Evolutionary conservation across 768 basidiomycete species (phyloP).

Genomic region (Pleurotus platypus): DNA sequence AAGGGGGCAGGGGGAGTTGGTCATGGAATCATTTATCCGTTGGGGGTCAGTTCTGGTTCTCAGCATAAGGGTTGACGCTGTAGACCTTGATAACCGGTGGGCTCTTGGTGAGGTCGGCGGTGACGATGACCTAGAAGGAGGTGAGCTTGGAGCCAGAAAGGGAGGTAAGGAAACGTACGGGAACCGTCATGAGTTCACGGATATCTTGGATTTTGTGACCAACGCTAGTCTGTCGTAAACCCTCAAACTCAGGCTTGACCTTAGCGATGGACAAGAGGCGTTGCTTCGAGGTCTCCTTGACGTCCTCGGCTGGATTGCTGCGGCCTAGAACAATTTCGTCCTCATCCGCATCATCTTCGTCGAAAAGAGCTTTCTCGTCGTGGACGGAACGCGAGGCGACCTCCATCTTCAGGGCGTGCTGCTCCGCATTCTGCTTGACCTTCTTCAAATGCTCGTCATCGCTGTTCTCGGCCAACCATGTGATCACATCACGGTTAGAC

Average conservation of each 20-base stretch:
- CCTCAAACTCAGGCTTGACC: slow-evolving; percentile 78
- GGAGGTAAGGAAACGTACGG: slow-evolving; percentile 48
- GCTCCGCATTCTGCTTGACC: slow-evolving; percentile 89
- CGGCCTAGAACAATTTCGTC: slow-evolving; percentile 82
- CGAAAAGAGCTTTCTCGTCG: slow-evolving; percentile 85
- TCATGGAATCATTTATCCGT: too few species aligned
- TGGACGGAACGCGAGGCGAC: slow-evolving; percentile 80
- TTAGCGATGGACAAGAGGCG: slow-evolving; percentile 74
- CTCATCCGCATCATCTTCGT: slow-evolving; percentile 81
- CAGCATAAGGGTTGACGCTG: slow-evolving; percentile 89
- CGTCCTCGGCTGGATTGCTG: slow-evolving; percentile 29
- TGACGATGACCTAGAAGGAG: slow-evolving; percentile 76
- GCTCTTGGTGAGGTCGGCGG: slow-evolving; percentile 92
- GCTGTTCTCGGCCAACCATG: slow-evolving; percentile 91
- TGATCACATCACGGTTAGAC: slow-evolving; percentile 92
- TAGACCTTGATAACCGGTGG: slow-evolving; percentile 97
- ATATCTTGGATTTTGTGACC: slow-evolving; percentile 98
- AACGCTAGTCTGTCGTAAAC: slow-evolving; percentile 61
- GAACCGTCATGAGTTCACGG: slow-evolving; percentile 88
- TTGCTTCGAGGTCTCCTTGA: slow-evolving; percentile 71
- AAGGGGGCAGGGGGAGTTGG: background rate
- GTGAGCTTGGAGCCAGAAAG: slow-evolving; percentile 3
- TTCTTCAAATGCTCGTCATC: slow-evolving; percentile 96
- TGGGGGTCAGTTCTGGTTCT: slow-evolving; percentile 38
- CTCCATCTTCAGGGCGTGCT: slow-evolving; percentile 90